phyloP scores from a whole-genome alignment of 208 protist genomes.

The Borovskyia barvae region DNA sequence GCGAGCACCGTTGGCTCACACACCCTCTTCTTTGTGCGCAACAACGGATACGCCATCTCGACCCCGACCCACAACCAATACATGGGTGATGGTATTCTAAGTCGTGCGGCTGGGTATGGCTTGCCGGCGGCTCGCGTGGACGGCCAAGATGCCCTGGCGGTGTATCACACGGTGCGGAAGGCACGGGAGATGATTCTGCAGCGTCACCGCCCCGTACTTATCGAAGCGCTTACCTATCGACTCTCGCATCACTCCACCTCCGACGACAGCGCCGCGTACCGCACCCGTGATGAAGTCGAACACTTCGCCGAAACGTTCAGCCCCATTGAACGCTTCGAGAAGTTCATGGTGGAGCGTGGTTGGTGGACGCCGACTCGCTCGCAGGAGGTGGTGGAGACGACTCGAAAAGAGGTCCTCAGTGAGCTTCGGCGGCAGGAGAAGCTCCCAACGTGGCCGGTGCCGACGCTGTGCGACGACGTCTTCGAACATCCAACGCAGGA shows the following conservation, averaged over 20 bases:
- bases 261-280: conserved; percentile 94
- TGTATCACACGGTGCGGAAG: conserved; percentile 86
- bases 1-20: conserved; percentile 91
- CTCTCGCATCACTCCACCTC: conserved; percentile 94
- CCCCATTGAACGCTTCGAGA: conserved; percentile 72
- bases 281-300: conserved; percentile 57
- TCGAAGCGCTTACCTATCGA: conserved; percentile 98
- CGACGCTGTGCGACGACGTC: conserved; percentile 53
- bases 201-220: conserved; percentile 85
- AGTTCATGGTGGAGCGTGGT: conserved; percentile 43
- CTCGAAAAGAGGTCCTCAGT: conserved; percentile 44
- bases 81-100: conserved; percentile 91
- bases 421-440: conserved; percentile 74
- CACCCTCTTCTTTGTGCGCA: conserved; percentile 94
- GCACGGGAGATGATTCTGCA: conserved; percentile 86
- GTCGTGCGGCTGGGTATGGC: conserved; percentile 81
- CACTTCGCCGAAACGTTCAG: conserved; percentile 46
- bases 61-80: conserved; percentile 96
- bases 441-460: conserved; percentile 58
- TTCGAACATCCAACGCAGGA: conserved; percentile 56
- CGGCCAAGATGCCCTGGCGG: conserved; percentile 96
- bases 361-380: conserved; percentile 69
- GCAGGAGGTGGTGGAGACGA: conserved; percentile 30
- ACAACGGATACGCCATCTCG: conserved; percentile 96
- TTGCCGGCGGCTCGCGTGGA: conserved; percentile 94